A percentile compares a stretch with the other conserved stretches of the same genome.
These are phyloP conservation scores for Saururus chinensis DNA, from an alignment of 164 flowering plant species.

Conservation along the genomic window DNA sequence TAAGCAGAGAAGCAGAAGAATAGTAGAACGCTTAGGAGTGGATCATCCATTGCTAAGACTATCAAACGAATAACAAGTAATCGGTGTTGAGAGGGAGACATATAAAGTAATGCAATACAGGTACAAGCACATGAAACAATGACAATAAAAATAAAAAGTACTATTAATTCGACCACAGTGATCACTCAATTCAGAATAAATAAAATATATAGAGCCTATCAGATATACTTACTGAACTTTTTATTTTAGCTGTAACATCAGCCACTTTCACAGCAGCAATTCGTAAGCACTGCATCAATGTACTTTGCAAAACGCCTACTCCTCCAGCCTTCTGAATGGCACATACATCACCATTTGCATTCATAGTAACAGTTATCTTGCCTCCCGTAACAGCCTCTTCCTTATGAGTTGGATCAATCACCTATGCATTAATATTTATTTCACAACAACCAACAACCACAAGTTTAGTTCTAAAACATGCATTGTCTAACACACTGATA, in stretches of 20 bases:
- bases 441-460: background rate
- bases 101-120: no score
- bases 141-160: background rate
- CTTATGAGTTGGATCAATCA: conserved; percentile 69
- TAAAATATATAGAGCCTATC: background rate
- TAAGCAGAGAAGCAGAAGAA: conserved; percentile 17
- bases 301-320: conserved; percentile 66
- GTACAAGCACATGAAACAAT: background rate
- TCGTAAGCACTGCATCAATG: conserved; percentile 75
- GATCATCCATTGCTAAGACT: no score
- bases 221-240: conserved; percentile 51
- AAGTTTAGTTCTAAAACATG: background rate
- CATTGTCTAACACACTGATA: background rate
- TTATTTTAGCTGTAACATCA: conserved; percentile 71
- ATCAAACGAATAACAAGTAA: no score
- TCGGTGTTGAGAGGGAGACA: no score
- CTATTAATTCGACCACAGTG: no score
- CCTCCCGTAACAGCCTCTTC: conserved; percentile 95
- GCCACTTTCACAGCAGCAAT: conserved; percentile 73
- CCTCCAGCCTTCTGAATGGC: conserved; percentile 95
- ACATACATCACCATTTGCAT: conserved; percentile 84
- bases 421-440: conserved; percentile 22
- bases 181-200: background rate
- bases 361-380: conserved; percentile 75
- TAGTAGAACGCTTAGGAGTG: no score